phyloP scores from a whole-genome alignment of 129 eudicot species.

The Apium graveolens region DNA sequence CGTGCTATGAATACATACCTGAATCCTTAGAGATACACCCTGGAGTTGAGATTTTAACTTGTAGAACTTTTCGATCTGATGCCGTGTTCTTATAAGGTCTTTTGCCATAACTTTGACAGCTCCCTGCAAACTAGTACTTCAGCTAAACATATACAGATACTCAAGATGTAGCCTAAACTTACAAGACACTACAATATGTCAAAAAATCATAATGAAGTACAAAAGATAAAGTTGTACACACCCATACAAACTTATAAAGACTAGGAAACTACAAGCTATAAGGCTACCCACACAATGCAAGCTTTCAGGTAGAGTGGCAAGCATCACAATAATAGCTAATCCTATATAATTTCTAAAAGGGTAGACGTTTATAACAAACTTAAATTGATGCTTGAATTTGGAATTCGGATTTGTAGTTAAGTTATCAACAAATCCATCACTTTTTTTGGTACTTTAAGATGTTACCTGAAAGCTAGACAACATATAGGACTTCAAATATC shows the following conservation, averaged over 20 bases:
- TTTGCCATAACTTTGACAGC: constrained; percentile 97
- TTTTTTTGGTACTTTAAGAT: not conserved
- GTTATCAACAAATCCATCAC: not conserved
- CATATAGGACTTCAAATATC: not conserved
- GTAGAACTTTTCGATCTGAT: constrained; percentile 86
- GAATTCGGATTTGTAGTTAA: not conserved
- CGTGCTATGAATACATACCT: constrained; percentile 30
- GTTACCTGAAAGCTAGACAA: not conserved
- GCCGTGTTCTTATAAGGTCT: constrained; percentile 94
- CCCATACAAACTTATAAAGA: not conserved
- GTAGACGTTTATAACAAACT: not conserved
- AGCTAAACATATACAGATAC: not conserved
- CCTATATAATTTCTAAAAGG: not conserved
- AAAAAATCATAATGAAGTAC: not conserved
- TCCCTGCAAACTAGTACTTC: constrained; percentile 40
- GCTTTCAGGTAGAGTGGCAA: not conserved
- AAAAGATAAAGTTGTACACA: not conserved
- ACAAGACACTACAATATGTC: not conserved
- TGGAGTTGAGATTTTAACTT: constrained; percentile 95
- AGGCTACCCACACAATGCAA: not conserved
- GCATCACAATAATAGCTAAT: not conserved
- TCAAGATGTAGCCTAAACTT: not conserved
- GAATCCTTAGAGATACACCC: constrained; percentile 89
- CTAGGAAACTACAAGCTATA: not conserved
- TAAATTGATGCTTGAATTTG: not conserved